A percentile compares a stretch with the other conserved stretches of the same genome.
Conservation (phyloP, 2,329 filamentous ascomycete genomes). For the Pseudogymnoascus sp. region DNA sequence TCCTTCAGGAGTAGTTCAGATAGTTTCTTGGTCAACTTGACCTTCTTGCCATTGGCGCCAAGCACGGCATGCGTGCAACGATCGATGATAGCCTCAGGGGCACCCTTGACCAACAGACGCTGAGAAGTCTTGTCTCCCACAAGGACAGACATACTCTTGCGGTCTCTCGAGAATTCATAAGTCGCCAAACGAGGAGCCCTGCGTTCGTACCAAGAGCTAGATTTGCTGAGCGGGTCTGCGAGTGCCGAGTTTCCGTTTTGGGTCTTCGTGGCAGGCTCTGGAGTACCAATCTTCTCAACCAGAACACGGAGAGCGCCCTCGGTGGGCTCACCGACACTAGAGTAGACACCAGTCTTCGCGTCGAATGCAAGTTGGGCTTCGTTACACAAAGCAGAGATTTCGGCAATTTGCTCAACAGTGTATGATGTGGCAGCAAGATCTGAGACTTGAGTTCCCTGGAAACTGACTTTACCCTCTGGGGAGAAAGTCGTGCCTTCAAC, state of each 20-base stretch:
- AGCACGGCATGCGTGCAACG: conserved; percentile 77
- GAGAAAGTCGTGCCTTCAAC: conserved; percentile 91
- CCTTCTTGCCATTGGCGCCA: conserved; percentile 69
- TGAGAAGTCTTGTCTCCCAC: conserved; percentile 61
- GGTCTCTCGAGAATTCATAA: conserved; percentile 93
- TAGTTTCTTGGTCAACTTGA: conserved; percentile 62
- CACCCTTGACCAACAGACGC: conserved; percentile 90
- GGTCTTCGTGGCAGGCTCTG: conserved; percentile 31
- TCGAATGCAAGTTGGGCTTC: conserved; percentile 80
- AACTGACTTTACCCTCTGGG: conserved; percentile 66
- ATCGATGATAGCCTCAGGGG: conserved; percentile 88
- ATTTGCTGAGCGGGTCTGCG: conserved; percentile 63
- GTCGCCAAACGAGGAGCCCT: conserved; percentile 69
- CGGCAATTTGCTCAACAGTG: conserved; percentile 70
- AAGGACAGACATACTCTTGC: conserved; percentile 98
- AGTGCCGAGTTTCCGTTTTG: conserved; percentile 42
- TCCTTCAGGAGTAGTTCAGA: conserved; percentile 64
- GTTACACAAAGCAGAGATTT: conserved; percentile 75
- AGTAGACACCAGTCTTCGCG: conserved; percentile 61
- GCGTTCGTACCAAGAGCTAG: conserved; percentile 77
- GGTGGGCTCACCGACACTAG: conserved; percentile 85
- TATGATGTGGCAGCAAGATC: conserved; percentile 63
- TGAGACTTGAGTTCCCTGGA: conserved; percentile 57
- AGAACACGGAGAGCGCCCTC: conserved; percentile 87
- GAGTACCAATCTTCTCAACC: conserved; percentile 87